Evolutionary conservation across 2,329 filamentous ascomycete genomes (phyloP), one percentile per base, ranked within the genome.

Genomic region (Pseudofabraea citricarpa): DNA sequence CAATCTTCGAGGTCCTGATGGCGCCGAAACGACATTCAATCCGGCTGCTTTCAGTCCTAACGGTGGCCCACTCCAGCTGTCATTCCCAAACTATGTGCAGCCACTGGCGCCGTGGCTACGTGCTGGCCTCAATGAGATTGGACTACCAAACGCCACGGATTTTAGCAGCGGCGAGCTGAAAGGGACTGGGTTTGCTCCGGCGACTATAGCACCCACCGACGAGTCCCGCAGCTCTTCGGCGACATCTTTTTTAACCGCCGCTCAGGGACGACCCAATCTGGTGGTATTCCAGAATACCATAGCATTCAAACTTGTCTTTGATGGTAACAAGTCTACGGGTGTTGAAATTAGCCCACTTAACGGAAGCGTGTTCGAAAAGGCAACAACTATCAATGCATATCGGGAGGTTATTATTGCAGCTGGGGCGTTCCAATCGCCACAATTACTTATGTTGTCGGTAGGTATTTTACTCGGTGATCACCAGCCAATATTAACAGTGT

Each of bases 371-470:
- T 7, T 7, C 8, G 9, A 8, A 8, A 33, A 16, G 31, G 31
- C 8, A 15, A 10, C 9, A 7, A 27, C 24, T 27, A n/a, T 44
- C 23, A 44, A 22, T 15, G 41, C 41, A 7, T 26, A 24, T 6
- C 40, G 26, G 29, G 72, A 74, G 47, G 66, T 75, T n/a, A 72
- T 75, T 35, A 47, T 75, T n/a, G 63, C 67, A 0, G 70, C 67
- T 1, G 72, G 73, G 16, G 60, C 65, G 4, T 73, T 73, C 56
- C 72, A 73, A 55, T 67, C 69, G 3, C 71, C 71, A 0, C 71
- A 75, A 49, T 63, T 75, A 4, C 64, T 75, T 6, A 70, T 71
- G 56, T 65, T 74, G 0, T 71, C 66, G 36, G 72, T 72, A 13
- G 62, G n/a, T n/a, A n/a, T n/a, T n/a, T n/a, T n/a, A n/a, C n/a